Conservation (phyloP, 1,284 basidiomycete species). For the Microbotryum lychnidis-dioicae region DNA sequence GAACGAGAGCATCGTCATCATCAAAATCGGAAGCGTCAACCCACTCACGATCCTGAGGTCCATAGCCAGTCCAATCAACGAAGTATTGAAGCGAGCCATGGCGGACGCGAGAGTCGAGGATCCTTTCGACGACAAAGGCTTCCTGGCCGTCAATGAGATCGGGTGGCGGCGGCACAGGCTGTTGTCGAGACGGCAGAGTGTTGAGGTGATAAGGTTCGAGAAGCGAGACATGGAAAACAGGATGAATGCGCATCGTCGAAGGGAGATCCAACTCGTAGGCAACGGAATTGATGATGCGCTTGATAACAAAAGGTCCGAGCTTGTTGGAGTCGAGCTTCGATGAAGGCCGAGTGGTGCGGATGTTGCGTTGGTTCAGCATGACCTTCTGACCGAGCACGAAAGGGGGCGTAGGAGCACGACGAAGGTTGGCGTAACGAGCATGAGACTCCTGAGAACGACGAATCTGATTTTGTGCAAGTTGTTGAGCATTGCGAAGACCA, state of each 20-base stretch:
- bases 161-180: neutral
- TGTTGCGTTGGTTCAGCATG: neutral
- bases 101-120: conserved; percentile 1
- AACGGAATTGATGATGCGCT: neutral
- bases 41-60: neutral
- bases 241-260: conserved; percentile 10
- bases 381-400: conserved; percentile 27
- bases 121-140: neutral
- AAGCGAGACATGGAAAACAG: conserved; percentile 12
- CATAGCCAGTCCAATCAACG: conserved; percentile 10
- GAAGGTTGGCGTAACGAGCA: no score
- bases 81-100: conserved; percentile 6
- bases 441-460: no score
- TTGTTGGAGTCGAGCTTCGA: conserved; percentile 9
- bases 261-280: conserved; percentile 14
- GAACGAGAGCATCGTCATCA: no score
- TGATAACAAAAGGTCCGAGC: conserved; percentile 14
- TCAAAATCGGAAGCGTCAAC: no score
- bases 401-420: no score
- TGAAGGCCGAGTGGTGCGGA: conserved; percentile 21
- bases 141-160: neutral
- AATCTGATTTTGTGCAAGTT: no score
- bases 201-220: conserved; percentile 7
- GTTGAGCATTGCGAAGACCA: no score
- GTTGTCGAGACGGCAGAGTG: neutral